phyloP scores from a whole-genome alignment of 169 alveolate genomes.

The Miamiensis avidus region DNA sequence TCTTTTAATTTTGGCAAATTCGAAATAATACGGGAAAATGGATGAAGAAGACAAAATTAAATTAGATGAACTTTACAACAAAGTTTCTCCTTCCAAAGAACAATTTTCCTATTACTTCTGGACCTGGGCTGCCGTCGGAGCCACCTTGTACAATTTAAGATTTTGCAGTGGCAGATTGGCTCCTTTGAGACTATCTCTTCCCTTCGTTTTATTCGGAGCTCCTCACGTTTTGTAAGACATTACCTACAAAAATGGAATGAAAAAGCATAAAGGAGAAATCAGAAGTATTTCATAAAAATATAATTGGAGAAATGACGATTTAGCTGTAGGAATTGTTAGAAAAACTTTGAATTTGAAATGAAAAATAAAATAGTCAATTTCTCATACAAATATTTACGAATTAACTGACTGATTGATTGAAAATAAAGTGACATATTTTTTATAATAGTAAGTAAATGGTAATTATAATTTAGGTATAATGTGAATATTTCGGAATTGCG shows the following conservation, averaged over 20 bases:
- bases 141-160: neutral
- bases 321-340: neutral
- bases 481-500: too few relatives aligned
- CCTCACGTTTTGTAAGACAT: neutral
- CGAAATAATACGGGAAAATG: neutral
- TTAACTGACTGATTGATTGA: neutral
- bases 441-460: too few relatives aligned
- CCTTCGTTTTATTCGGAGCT: neutral
- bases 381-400: too few relatives aligned
- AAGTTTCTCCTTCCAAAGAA: neutral
- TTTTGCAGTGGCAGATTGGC: neutral
- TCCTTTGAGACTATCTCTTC: neutral
- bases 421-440: too few relatives aligned
- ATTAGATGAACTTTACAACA: neutral
- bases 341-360: too few relatives aligned
- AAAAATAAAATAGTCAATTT: too few relatives aligned
- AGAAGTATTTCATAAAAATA: neutral
- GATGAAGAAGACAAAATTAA: neutral
- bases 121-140: neutral
- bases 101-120: neutral
- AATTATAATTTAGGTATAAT: too few relatives aligned
- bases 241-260: neutral
- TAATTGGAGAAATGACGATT: neutral
- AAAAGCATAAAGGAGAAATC: neutral
- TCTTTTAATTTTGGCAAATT: neutral